Conservation (phyloP, 1,284 basidiomycete genomes). For the Leccinum olivaceoglutinosum region DNA sequence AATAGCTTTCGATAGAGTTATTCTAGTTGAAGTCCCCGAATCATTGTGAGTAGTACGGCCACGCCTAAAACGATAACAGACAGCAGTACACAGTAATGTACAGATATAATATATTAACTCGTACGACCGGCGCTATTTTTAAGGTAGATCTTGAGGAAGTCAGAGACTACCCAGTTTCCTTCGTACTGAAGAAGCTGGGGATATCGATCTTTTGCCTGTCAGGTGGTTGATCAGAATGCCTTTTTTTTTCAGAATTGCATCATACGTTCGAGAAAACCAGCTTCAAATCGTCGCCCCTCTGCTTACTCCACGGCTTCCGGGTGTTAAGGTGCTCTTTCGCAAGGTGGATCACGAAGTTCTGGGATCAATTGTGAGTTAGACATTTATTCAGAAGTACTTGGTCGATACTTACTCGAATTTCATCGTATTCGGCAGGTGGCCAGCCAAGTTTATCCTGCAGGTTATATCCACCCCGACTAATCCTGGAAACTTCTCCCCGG, state of each 20-base stretch:
- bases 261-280: background rate
- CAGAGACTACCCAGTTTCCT: background rate
- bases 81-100: too few species aligned
- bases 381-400: too few species aligned
- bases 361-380: conserved; percentile 6
- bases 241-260: too few species aligned
- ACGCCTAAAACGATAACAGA: too few species aligned
- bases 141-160: background rate
- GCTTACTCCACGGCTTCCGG: conserved; percentile 7
- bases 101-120: too few species aligned
- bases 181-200: background rate
- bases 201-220: background rate
- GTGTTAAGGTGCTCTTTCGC: conserved; percentile 3
- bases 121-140: too few species aligned
- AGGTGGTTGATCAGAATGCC: too few species aligned
- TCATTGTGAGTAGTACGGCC: too few species aligned
- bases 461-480: conserved; percentile 12
- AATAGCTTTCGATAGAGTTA: background rate
- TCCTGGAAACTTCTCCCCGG: conserved; percentile 5
- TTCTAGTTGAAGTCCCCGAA: background rate
- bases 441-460: conserved; percentile 10
- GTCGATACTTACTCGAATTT: conserved; percentile 4
- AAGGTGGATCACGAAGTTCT: background rate
- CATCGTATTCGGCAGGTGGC: conserved; percentile 7
- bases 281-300: background rate